Evolutionary conservation across 192 early-diverging fungal genomes (phyloP), one percentile per base, ranked within the genome.

Genomic region (Thamnidium elegans): DNA sequence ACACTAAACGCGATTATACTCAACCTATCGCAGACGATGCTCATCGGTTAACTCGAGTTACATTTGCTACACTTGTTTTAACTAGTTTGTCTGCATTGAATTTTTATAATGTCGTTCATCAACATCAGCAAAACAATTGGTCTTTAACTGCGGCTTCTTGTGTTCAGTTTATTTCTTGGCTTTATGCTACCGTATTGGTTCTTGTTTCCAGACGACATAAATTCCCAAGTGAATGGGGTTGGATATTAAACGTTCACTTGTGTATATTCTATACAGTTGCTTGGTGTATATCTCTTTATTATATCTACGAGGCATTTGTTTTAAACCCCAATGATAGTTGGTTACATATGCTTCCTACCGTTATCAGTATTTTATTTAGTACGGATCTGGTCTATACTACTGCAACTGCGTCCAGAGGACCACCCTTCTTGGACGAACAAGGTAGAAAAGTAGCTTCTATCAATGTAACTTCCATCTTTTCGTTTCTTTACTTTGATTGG

Each of bases 401-500:
- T 0, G 43, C 50, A 2, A 73, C 66, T 3, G 34, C 36, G 7
- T 34, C 53, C 2, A 31, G 43, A 7, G 66, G 71, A 3, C 50
- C 62, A 4, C 62, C 66, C 2, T 58, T 23, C 20, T 30, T 73
- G 3, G 71, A 73, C 48, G 50, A 63, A 8, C 31, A 68, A 0
- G 44, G 47, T 20, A 21, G 48, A 8, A 19, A 21, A 10, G 66
- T 73, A 7, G 34, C 55, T 32, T 15, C 36, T 10, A 6, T 53
- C 10, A 17, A 51, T 54, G 62, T 58, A 6, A 20, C 67, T 3
- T 79, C 78, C 13, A 75, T 79, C 21, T 53, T 67, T 20, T 68
- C 67, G 1, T 71, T 66, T 53, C 50, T 80, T 15, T 74, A 63
- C 58, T 83, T 75, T 42, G 32, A 56, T 0, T 83, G 77, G 76